phyloP scores from a whole-genome alignment of 306 rosid genomes.

The Casuarina cunninghamiana region DNA sequence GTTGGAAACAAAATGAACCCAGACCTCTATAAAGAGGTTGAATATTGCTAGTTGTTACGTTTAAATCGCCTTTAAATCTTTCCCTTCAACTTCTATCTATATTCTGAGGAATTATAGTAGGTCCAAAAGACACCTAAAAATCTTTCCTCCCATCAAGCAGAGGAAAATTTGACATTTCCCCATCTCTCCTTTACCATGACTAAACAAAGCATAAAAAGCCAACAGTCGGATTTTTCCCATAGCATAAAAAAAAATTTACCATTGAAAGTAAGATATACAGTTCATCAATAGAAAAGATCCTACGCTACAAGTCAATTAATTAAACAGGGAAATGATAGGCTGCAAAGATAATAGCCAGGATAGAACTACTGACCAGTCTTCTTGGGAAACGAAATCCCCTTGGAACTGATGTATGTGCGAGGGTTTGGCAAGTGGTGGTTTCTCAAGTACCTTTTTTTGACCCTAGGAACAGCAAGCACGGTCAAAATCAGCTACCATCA shows the following conservation, averaged over 20 bases:
- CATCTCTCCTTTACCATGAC: neutral
- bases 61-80: neutral
- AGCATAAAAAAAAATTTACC: neutral
- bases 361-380: slow-evolving; percentile 42
- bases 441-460: slow-evolving; percentile 49
- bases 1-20: neutral
- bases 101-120: neutral
- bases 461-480: slow-evolving; percentile 37
- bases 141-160: neutral
- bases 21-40: neutral
- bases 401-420: slow-evolving; percentile 44
- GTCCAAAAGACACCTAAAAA: neutral
- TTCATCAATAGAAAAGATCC: neutral
- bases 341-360: neutral
- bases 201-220: neutral
- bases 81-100: neutral
- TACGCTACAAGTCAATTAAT: neutral
- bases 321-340: neutral
- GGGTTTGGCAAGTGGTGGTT: slow-evolving; percentile 55
- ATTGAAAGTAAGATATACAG: neutral
- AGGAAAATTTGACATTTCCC: neutral
- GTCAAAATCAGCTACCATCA: neutral
- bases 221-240: neutral
- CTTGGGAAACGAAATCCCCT: slow-evolving; percentile 39
- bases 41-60: neutral